A percentile compares a stretch with the other conserved stretches of the same genome.
phyloP scores from a whole-genome alignment of 495 filamentous ascomycete genomes.

The Penicillium salamii region DNA sequence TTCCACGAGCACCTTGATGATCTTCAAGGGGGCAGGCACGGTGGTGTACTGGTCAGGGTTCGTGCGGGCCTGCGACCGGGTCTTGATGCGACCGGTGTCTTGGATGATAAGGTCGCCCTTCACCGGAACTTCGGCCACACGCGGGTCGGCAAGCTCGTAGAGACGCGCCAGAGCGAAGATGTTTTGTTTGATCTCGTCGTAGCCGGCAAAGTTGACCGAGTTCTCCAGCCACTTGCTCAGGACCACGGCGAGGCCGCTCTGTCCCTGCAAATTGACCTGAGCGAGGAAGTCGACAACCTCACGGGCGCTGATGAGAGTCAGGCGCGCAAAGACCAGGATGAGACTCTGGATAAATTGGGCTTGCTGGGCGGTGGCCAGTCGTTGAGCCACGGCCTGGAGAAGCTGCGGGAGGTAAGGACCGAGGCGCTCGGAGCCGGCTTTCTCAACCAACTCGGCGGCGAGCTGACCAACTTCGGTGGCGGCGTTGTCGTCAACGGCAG shows the following conservation, averaged over 20 bases:
- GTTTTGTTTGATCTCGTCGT: conserved; percentile 94
- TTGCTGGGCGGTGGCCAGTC: conserved; percentile 74
- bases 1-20: conserved; percentile 90
- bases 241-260: conserved; percentile 81
- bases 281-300: conserved; percentile 92
- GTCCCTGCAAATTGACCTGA: conserved; percentile 67
- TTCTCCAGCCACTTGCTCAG: conserved; percentile 95
- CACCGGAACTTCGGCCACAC: conserved; percentile 73
- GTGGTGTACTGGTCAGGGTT: conserved; percentile 90
- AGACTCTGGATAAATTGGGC: conserved; percentile 88
- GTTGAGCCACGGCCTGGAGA: conserved; percentile 84
- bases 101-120: conserved; percentile 88
- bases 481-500: conserved; percentile 78
- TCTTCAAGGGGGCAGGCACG: conserved; percentile 84
- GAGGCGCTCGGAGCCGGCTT: conserved; percentile 81
- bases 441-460: conserved; percentile 92
- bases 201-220: conserved; percentile 91
- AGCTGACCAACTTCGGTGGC: conserved; percentile 95
- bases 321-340: conserved; percentile 89
- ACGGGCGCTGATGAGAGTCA: conserved; percentile 76
- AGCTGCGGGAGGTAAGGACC: conserved; percentile 88
- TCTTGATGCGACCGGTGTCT: conserved; percentile 82
- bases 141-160: conserved; percentile 80
- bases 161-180: conserved; percentile 89
- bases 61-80: conserved; percentile 77